Evolutionary conservation across 2,329 filamentous ascomycete species (phyloP).

Genomic region (Teratosphaeriaceae sp.): DNA sequence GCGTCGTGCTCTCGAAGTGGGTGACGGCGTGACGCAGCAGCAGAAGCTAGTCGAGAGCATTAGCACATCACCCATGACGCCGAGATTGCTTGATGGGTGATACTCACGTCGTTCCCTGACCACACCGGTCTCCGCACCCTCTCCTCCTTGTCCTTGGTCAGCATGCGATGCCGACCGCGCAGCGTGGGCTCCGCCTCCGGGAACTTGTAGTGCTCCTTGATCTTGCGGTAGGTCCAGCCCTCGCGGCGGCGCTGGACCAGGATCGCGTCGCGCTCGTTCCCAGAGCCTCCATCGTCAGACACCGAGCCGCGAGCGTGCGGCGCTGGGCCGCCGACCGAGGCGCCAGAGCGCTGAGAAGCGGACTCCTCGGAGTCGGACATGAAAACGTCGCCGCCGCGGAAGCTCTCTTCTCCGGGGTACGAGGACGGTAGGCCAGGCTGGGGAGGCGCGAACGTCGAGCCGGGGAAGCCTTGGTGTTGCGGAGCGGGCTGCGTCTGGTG

Average conservation of each 20-base stretch:
- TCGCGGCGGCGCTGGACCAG: constrained; percentile 49
- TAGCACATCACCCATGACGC: not conserved
- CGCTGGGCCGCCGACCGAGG: not conserved
- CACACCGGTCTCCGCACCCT: constrained; percentile 62
- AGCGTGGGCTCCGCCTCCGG: constrained; percentile 65
- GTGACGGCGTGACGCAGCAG: constrained; percentile 21
- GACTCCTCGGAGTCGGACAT: not conserved
- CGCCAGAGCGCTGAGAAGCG: not conserved
- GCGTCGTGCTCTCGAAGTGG: constrained; percentile 8
- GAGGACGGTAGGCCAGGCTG: not conserved
- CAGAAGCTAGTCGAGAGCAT: constrained; percentile 22
- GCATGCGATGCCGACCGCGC: constrained; percentile 57
- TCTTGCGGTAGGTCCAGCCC: constrained; percentile 60
- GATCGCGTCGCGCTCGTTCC: constrained; percentile 19
- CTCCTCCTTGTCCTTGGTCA: constrained; percentile 57
- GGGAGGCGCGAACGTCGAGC: too few relatives aligned
- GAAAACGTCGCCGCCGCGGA: not conserved
- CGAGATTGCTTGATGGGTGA: not conserved
- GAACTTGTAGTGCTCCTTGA: constrained; percentile 50
- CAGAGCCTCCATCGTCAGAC: constrained; percentile 6
- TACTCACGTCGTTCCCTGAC: constrained; percentile 57
- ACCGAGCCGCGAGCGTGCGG: not conserved
- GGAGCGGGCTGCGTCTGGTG: too few relatives aligned
- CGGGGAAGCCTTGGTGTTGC: too few relatives aligned
- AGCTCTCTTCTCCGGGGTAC: not conserved